Conservation (phyloP, 306 rosid genomes). For the Fagus crenata region DNA sequence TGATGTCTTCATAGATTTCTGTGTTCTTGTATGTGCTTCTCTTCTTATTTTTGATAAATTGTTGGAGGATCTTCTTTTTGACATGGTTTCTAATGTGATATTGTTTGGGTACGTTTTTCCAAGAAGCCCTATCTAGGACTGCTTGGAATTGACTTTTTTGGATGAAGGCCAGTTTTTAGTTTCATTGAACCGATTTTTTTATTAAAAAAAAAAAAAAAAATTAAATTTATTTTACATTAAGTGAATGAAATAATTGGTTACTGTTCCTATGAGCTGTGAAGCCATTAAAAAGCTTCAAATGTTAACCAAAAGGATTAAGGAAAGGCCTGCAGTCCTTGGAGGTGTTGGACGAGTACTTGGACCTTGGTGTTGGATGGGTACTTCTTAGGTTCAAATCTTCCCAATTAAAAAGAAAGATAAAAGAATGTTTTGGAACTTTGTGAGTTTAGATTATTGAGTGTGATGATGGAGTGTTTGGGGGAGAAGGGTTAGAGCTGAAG, state of each 20-base stretch:
- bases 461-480: background rate
- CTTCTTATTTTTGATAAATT: background rate
- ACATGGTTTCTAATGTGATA: background rate
- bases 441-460: background rate
- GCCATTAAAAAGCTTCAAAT: background rate
- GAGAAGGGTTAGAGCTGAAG: background rate
- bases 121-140: background rate
- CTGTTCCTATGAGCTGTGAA: background rate
- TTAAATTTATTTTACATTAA: background rate
- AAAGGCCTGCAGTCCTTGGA: background rate
- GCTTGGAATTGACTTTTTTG: background rate
- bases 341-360: no score
- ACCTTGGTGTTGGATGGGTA: background rate
- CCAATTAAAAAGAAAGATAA: background rate
- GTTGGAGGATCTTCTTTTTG: background rate
- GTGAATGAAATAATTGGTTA: background rate
- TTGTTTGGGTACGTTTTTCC: background rate
- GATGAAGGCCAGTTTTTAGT: background rate
- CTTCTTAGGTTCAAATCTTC: background rate
- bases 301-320: background rate
- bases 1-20: slow-evolving; percentile 25
- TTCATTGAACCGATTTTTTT: background rate
- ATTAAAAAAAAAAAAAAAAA: no score
- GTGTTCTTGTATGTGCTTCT: background rate
- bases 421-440: background rate